Conservation (phyloP, 305 asterid species). For the Andrographis paniculata region DNA sequence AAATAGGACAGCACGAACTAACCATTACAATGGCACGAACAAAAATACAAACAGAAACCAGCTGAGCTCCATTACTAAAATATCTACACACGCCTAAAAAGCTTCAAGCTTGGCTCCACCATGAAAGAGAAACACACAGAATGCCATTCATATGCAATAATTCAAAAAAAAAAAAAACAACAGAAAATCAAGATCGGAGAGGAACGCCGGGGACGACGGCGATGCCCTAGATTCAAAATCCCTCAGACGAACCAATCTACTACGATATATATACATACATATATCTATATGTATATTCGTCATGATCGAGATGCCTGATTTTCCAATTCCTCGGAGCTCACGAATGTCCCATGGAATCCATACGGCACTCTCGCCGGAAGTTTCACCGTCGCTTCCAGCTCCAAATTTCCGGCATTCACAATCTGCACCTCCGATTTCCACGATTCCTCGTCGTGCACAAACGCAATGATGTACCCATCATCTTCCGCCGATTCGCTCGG, state of each 20-base stretch:
- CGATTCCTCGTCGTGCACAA: conserved; percentile 62
- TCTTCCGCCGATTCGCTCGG: conserved; percentile 28
- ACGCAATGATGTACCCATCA: conserved; percentile 68
- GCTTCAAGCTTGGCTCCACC: conserved; percentile 58
- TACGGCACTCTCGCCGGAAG: conserved; percentile 87
- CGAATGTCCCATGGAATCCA: conserved; percentile 89
- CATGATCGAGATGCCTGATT: conserved; percentile 58
- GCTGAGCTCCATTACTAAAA: conserved; percentile 59
- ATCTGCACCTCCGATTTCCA: conserved; percentile 76
- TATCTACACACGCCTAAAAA: conserved; percentile 25
- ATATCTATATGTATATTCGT: not conserved
- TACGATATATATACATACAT: not conserved
- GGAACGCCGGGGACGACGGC: too few species aligned
- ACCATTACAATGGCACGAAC: too few species aligned
- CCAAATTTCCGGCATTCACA: conserved; percentile 54
- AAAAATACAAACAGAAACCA: conserved; percentile 15
- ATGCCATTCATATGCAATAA: not conserved
- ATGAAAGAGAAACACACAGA: too few species aligned
- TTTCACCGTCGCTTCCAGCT: conserved; percentile 61
- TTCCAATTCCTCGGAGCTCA: conserved; percentile 46
- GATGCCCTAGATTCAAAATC: too few species aligned
- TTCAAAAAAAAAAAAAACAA: too few species aligned
- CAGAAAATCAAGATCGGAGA: too few species aligned
- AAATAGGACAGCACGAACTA: too few species aligned
- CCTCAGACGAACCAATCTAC: too few species aligned